Conservation (phyloP, 2,329 filamentous ascomycete genomes). For the Verticillium klebahnii region DNA sequence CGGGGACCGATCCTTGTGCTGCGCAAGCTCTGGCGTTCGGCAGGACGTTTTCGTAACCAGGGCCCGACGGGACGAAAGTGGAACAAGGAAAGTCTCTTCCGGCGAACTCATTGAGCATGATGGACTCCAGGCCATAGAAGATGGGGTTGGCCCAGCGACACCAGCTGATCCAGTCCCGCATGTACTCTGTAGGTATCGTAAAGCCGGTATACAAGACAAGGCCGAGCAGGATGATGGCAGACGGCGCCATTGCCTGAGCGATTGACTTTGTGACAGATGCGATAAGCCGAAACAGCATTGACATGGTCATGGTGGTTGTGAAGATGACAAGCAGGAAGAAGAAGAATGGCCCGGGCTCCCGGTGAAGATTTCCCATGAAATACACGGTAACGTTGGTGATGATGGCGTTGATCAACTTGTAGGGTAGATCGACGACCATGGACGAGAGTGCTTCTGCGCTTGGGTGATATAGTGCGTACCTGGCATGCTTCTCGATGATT, state of each 20-base stretch:
- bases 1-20: conserved; percentile 41
- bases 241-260: conserved; percentile 46
- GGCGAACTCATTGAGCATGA: conserved; percentile 59
- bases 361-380: conserved; percentile 33
- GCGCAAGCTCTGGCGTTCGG: conserved; percentile 36
- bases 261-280: conserved; percentile 40
- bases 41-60: conserved; percentile 20
- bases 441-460: conserved; percentile 24
- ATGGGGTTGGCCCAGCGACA: conserved; percentile 60
- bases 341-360: conserved; percentile 58
- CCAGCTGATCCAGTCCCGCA: conserved; percentile 49
- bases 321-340: conserved; percentile 60
- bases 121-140: conserved; percentile 57
- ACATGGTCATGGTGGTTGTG: conserved; percentile 56
- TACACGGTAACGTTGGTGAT: conserved; percentile 36
- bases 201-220: conserved; percentile 49
- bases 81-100: conserved; percentile 43
- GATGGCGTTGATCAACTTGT: conserved; percentile 19
- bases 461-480: conserved; percentile 34
- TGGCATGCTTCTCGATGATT: conserved; percentile 33
- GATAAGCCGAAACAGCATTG: conserved; percentile 55
- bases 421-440: conserved; percentile 29
- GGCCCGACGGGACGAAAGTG: conserved; percentile 20
- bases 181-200: conserved; percentile 35
- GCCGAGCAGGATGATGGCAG: conserved; percentile 39